Evolutionary conservation across 192 early-diverging fungal genomes (phyloP).

Genomic region (Backusella sp.): DNA sequence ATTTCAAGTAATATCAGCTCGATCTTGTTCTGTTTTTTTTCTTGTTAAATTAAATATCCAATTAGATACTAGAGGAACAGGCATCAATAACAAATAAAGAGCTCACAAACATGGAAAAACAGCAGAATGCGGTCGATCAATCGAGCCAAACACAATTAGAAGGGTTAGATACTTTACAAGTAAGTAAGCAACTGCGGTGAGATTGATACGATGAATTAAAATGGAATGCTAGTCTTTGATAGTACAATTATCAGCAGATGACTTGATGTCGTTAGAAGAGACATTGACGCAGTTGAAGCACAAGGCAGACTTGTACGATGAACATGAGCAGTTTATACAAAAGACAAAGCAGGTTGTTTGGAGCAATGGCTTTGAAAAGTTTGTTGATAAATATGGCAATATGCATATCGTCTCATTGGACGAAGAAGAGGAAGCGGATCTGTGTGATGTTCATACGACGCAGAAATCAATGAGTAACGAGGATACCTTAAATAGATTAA

Average conservation of each 20-base stretch:
- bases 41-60: not conserved
- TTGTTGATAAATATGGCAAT: not conserved
- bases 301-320: not conserved
- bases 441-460: not conserved
- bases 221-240: not conserved
- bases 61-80: conserved; percentile 10
- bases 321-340: not conserved
- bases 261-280: not conserved
- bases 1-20: not conserved
- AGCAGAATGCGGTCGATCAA: not conserved
- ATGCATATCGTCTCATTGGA: not conserved
- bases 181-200: not conserved
- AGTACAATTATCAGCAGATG: conserved; percentile 5
- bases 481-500: not conserved
- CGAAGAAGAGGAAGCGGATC: not conserved
- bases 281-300: not conserved
- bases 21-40: not conserved
- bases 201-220: not conserved
- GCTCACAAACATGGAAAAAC: not conserved
- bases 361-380: not conserved
- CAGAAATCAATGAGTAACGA: not conserved
- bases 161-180: not conserved
- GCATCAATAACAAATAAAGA: not conserved
- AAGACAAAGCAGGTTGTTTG: not conserved
- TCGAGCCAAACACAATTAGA: not conserved